Evolutionary conservation across 805 yeast genomes (phyloP), one percentile per base, ranked within the genome.

Genomic region (Ogataea dorogensis): DNA sequence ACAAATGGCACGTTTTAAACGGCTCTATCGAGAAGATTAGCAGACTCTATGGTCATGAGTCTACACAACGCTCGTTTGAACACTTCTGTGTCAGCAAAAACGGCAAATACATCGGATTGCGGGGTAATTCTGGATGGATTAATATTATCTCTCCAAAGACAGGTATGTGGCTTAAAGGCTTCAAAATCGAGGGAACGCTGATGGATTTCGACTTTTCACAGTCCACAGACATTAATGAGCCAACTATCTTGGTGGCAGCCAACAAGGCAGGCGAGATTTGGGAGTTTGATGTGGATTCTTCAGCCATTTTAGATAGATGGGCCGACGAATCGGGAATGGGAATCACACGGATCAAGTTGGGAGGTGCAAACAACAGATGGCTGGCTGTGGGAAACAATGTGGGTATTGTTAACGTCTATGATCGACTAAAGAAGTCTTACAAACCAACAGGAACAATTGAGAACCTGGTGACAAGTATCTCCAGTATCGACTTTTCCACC

Each of bases 41-140:
- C 36, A 77, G 96, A 61, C 64, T 91, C 71, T 91, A 89, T 58
- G 98, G 98, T 4, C 95, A 89, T 54, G 96, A 86, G 54, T 66
- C 72, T 22, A 77, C 81, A 22, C 98, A 91, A 65, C 74, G 75
- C 49, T 81, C 94, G 7, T 86, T 88, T 71, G 98, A 93, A 59
- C 73, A 81, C 51, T 91, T 93, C 63, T 79, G 79, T 54, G 43
- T 85, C 12, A 84, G 93, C 16, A 81, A 81, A 0, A 71, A 73
- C 47, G 96, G 97, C 11, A 64, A 63, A 23, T 82, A 65, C 47
- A 66, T 93, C 22, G 95, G 87, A 2, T 63, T 93, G 31, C 68
- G 76, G 24, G 98, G 98, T 50, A 78, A 79, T 43, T 77, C 81
- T 38, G 99, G 99, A 21, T 91, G 96, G 93, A 71, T 93, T 43